Percentiles rank a stretch among this genome's conserved stretches.
These are phyloP conservation scores for Zasmidium cellare DNA, from an alignment of 2,329 filamentous ascomycete genomes.

Conservation along the genomic window DNA sequence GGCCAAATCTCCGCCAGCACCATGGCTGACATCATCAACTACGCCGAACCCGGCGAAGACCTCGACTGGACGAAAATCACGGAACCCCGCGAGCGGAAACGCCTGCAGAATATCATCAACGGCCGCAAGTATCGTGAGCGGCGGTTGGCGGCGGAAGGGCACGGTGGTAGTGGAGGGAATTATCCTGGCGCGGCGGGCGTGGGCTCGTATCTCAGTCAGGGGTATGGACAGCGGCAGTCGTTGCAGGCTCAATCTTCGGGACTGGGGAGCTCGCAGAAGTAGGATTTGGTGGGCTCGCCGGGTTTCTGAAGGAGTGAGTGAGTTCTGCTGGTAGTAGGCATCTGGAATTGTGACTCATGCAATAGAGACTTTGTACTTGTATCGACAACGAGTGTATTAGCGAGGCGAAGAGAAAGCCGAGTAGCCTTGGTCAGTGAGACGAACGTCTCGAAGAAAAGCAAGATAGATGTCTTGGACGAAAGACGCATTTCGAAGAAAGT, in stretches of 20 bases:
- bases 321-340: background rate
- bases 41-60: constrained; percentile 41
- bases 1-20: constrained; percentile 35
- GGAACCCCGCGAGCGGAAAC: constrained; percentile 38
- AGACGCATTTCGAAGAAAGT: too few relatives aligned
- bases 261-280: background rate
- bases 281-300: background rate
- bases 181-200: constrained; percentile 35
- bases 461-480: background rate
- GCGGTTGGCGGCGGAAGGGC: constrained; percentile 36
- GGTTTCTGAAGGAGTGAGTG: background rate
- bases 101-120: constrained; percentile 42
- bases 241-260: constrained; percentile 3
- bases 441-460: background rate
- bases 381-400: background rate
- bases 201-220: constrained; percentile 31
- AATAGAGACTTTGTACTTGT: background rate
- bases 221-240: constrained; percentile 21
- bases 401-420: background rate
- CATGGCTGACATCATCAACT: constrained; percentile 38
- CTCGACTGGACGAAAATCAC: constrained; percentile 41
- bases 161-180: constrained; percentile 35
- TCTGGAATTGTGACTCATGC: background rate
- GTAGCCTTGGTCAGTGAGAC: background rate
- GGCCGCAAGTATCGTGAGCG: constrained; percentile 41